Evolutionary conservation across 176 grass and related monocot species (phyloP).

Genomic region (Cenchrus purpureus): DNA sequence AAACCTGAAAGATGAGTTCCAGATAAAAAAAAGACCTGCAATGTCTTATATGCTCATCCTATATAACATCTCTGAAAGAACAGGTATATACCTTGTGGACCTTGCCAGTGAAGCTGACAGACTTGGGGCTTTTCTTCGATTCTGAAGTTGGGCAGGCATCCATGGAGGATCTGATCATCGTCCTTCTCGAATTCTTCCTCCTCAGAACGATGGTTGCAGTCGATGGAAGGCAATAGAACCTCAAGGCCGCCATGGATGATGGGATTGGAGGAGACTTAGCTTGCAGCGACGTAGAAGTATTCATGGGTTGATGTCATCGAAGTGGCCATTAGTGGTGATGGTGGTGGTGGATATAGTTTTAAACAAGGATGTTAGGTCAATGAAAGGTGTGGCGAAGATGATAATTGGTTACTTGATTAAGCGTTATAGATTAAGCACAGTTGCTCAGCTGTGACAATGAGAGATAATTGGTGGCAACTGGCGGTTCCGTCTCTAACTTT

Average conservation of each 20-base stretch:
- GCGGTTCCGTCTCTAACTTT: slow-evolving; percentile 31
- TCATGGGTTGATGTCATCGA: slow-evolving; percentile 35
- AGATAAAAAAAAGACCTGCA: not conserved
- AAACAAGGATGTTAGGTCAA: slow-evolving; percentile 51
- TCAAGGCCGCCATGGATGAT: slow-evolving; percentile 41
- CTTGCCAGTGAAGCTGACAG: slow-evolving; percentile 31
- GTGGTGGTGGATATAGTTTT: slow-evolving; percentile 38
- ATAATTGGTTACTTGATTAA: slow-evolving; percentile 39
- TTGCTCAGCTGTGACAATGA: not conserved
- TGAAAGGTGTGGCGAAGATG: not conserved
- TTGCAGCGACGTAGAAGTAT: slow-evolving; percentile 28
- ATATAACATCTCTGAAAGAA: slow-evolving; percentile 11
- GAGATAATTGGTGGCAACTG: slow-evolving; percentile 23
- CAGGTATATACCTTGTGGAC: slow-evolving; percentile 33
- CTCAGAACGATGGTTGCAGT: slow-evolving; percentile 28
- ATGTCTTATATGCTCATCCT: slow-evolving; percentile 14
- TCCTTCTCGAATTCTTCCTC: not conserved
- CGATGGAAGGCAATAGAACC: slow-evolving; percentile 32
- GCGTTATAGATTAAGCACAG: slow-evolving; percentile 29
- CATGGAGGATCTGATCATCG: slow-evolving; percentile 36
- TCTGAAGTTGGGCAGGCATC: slow-evolving; percentile 37
- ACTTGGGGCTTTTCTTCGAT: slow-evolving; percentile 29
- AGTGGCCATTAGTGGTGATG: slow-evolving; percentile 42
- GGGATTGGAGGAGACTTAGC: not conserved
- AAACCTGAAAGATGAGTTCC: slow-evolving; percentile 43